phyloP scores from a whole-genome alignment of 345 rosid genomes.

The Linum usitatissimum region DNA sequence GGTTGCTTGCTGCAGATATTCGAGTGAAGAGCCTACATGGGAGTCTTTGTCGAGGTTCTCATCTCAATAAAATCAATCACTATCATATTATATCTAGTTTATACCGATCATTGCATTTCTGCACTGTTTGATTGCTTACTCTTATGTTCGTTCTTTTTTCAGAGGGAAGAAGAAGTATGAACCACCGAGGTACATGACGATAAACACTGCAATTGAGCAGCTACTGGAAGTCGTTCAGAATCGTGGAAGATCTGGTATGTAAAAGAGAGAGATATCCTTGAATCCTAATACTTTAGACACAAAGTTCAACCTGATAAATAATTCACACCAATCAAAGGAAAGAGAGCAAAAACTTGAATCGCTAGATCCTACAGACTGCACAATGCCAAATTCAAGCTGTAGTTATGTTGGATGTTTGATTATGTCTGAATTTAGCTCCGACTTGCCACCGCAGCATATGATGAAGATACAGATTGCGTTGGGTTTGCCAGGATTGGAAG shows the following conservation, averaged over 20 bases:
- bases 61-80: not conserved
- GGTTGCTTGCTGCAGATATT: conserved; percentile 47
- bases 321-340: too few species aligned
- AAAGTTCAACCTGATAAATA: too few species aligned
- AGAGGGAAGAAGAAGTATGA: conserved; percentile 83
- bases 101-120: not conserved
- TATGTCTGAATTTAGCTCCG: not conserved
- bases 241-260: conserved; percentile 43
- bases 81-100: not conserved
- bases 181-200: conserved; percentile 78
- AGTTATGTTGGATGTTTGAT: not conserved
- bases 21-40: conserved; percentile 84
- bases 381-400: too few species aligned
- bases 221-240: conserved; percentile 67
- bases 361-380: too few species aligned
- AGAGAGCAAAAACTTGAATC: too few species aligned
- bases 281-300: not conserved
- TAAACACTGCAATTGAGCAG: conserved; percentile 82
- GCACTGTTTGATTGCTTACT: not conserved
- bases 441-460: conserved; percentile 34
- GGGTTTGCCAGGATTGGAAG: conserved; percentile 80
- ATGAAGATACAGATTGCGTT: conserved; percentile 55
- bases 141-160: conserved; percentile 12
- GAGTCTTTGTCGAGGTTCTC: conserved; percentile 77
- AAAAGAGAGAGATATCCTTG: not conserved